A percentile compares a stretch with the other conserved stretches of the same genome.
phyloP scores from a whole-genome alignment of 768 basidiomycete species.

The Inosperma sp. region DNA sequence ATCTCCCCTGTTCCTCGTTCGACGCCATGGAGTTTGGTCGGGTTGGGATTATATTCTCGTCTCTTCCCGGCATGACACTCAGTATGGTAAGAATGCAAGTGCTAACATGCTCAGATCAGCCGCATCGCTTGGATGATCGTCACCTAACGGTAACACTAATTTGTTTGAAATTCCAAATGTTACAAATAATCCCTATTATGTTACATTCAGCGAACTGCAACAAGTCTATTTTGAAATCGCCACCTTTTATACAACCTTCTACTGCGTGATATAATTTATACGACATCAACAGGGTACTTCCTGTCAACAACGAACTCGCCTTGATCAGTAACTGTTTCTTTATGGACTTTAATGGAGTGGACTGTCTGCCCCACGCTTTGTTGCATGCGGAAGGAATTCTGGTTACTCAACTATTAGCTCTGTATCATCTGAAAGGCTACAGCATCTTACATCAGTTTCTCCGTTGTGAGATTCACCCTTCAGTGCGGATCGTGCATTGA shows the following conservation, averaged over 20 bases:
- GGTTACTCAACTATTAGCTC: slow-evolving; percentile 30
- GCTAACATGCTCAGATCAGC: no score
- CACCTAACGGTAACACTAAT: no score
- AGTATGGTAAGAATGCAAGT: no score
- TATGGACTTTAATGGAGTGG: slow-evolving; percentile 29
- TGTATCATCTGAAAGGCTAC: no score
- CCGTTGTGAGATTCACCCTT: slow-evolving; percentile 30
- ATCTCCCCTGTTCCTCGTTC: no score
- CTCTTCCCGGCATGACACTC: no score
- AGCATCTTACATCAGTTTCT: slow-evolving; percentile 27
- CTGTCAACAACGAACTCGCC: slow-evolving; percentile 14
- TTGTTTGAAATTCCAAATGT: no score
- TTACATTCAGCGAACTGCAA: not conserved
- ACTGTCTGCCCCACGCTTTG: slow-evolving; percentile 20
- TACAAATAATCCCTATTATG: no score
- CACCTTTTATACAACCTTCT: not conserved
- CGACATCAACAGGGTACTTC: slow-evolving; percentile 22
- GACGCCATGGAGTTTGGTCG: no score
- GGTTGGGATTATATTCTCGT: no score
- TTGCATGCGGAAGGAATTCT: slow-evolving; percentile 27
- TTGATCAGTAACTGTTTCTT: slow-evolving; percentile 24
- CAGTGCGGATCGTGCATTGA: slow-evolving; percentile 36
- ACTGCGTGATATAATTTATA: no score
- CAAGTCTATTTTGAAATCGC: not conserved
- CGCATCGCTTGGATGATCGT: no score